Percentiles rank a stretch among this genome's conserved stretches.
These are phyloP conservation scores for Phaeosphaeria sp. DNA, from an alignment of 2,329 filamentous ascomycete genomes.

Conservation along the genomic window DNA sequence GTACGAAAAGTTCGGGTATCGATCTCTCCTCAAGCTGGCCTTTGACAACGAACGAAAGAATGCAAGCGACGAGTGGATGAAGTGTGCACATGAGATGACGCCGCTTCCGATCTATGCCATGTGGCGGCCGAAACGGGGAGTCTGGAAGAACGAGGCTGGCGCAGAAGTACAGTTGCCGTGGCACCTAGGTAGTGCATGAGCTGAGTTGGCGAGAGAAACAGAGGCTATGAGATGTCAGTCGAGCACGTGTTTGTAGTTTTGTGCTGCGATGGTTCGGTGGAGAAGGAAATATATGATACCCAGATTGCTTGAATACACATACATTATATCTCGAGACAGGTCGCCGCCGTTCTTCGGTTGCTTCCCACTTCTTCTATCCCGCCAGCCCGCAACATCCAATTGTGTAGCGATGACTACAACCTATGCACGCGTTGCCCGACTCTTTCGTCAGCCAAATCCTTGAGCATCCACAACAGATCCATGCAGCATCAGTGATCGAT, in stretches of 20 bases:
- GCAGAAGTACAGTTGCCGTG: conserved; percentile 31
- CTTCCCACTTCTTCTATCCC: not conserved
- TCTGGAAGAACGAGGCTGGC: conserved; percentile 17
- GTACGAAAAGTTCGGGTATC: conserved; percentile 45
- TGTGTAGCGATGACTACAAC: conserved; percentile 15
- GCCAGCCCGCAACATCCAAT: conserved; percentile 16
- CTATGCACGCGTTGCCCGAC: conserved; percentile 18
- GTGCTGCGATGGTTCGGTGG: not conserved
- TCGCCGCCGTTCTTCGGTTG: not conserved
- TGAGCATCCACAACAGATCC: conserved; percentile 20
- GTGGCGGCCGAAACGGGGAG: conserved; percentile 41
- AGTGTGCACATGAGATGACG: conserved; percentile 42
- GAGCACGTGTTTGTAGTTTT: not conserved
- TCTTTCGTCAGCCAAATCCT: conserved; percentile 19
- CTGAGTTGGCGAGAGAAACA: not conserved
- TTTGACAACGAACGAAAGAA: conserved; percentile 36
- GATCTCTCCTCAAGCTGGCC: conserved; percentile 34
- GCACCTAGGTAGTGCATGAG: conserved; percentile 17
- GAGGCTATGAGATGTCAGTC: not conserved
- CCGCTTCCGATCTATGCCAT: conserved; percentile 38
- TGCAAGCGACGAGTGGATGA: conserved; percentile 41
- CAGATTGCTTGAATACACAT: not conserved
- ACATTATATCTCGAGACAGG: not conserved
- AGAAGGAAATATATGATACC: conserved; percentile 1
- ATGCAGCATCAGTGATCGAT: conserved; percentile 14